Conservation (phyloP, 163 green algal genomes). For the Chloroidium sp. region DNA sequence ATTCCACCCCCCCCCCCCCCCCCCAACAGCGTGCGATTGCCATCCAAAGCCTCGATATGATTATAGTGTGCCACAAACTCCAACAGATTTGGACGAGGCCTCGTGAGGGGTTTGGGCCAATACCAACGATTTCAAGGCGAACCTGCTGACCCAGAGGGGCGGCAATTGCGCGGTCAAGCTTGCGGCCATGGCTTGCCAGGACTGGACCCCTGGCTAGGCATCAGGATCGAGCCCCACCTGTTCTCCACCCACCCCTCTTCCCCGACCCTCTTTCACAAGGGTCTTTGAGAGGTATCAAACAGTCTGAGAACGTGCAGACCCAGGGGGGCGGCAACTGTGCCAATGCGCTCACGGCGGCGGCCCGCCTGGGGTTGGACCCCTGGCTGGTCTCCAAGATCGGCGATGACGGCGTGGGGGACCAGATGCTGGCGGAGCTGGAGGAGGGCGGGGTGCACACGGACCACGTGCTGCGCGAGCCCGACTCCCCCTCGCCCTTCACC, state of each 20-base stretch:
- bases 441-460: slow-evolving; percentile 66
- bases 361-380: slow-evolving; percentile 71
- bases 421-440: slow-evolving; percentile 60
- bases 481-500: slow-evolving; percentile 84
- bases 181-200: no score
- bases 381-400: slow-evolving; percentile 77
- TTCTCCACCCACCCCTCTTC: neutral
- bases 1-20: no score
- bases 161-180: no score
- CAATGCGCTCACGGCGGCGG: slow-evolving; percentile 85
- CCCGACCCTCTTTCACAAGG: neutral
- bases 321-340: slow-evolving; percentile 90
- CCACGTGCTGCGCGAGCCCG: slow-evolving; percentile 50
- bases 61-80: no score
- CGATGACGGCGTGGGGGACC: slow-evolving; percentile 71
- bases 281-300: neutral
- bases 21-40: no score
- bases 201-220: no score
- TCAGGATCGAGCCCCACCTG: no score
- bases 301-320: slow-evolving; percentile 9
- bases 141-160: no score
- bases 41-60: no score
- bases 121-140: no score
- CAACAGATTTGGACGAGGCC: no score
- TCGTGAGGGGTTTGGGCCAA: no score